Percentiles rank a stretch among this genome's conserved stretches.
phyloP scores from a whole-genome alignment of 768 basidiomycete genomes.

The Infundibulicybe gibba region DNA sequence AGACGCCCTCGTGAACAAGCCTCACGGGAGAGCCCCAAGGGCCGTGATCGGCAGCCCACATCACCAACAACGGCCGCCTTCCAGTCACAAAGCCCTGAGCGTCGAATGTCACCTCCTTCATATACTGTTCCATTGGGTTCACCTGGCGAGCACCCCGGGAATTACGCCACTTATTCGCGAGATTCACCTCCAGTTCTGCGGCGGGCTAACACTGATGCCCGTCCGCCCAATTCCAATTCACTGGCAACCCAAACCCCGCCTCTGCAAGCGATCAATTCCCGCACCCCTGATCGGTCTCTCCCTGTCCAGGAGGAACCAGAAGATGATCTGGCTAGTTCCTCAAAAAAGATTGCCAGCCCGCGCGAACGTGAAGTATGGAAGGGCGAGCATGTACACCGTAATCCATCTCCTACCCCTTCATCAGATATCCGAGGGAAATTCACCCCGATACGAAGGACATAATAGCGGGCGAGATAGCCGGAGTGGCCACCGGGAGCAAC shows the following conservation, averaged over 20 bases:
- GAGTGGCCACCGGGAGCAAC: constrained; percentile 34
- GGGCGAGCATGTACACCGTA: constrained; percentile 25
- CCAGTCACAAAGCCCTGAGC: constrained; percentile 51
- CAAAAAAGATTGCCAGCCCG: constrained; percentile 25
- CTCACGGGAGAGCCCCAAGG: constrained; percentile 44
- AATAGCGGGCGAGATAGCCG: constrained; percentile 36
- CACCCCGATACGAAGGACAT: constrained; percentile 18
- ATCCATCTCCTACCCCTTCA: constrained; percentile 47
- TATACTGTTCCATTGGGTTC: constrained; percentile 46
- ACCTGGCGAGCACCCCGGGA: constrained; percentile 39
- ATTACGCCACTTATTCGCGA: constrained; percentile 48
- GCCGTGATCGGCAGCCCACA: constrained; percentile 38
- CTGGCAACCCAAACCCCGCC: constrained; percentile 53
- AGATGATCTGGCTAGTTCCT: constrained; percentile 45
- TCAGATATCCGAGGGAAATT: constrained; percentile 45
- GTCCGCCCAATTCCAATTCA: constrained; percentile 27
- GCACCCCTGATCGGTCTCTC: constrained; percentile 68
- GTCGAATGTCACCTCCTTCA: constrained; percentile 36
- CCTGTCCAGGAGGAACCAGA: constrained; percentile 77
- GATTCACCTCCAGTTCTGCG: constrained; percentile 36
- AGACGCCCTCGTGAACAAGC: constrained; percentile 36
- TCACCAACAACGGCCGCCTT: constrained; percentile 32
- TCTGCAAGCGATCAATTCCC: constrained; percentile 45
- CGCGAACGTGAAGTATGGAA: constrained; percentile 27
- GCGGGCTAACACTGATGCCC: constrained; percentile 20